phyloP scores from a whole-genome alignment of 2,329 filamentous ascomycete species.

The Phaeosphaeriaceae sp. region DNA sequence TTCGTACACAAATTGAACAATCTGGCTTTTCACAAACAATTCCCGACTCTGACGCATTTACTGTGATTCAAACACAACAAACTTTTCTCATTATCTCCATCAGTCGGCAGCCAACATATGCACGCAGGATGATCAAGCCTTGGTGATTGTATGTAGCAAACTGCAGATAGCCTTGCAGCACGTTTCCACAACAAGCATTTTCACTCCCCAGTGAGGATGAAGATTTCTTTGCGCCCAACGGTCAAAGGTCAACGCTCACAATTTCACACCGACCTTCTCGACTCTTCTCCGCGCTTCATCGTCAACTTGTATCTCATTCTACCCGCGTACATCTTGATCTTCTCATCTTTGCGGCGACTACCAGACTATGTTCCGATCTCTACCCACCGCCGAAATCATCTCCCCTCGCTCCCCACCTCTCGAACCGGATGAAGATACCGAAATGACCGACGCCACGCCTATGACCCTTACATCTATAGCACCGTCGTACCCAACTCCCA shows the following conservation, averaged over 20 bases:
- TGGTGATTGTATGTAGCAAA: not conserved
- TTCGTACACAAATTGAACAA: not conserved
- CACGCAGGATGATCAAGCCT: not conserved
- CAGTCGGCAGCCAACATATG: not conserved
- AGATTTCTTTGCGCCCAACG: not conserved
- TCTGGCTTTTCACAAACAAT: not conserved
- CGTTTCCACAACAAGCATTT: not conserved
- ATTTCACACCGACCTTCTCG: not conserved
- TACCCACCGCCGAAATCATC: not conserved
- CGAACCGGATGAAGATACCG: not conserved
- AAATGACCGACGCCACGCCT: not conserved
- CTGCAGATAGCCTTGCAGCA: not conserved
- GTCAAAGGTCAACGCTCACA: no score
- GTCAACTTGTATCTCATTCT: not conserved
- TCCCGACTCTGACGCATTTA: not conserved
- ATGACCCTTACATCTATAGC: not conserved
- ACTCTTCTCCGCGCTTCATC: not conserved
- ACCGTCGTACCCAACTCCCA: not conserved
- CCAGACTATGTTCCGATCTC: not conserved
- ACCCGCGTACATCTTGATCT: not conserved
- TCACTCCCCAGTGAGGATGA: constrained; percentile 2
- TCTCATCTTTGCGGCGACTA: not conserved
- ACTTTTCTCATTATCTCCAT: not conserved
- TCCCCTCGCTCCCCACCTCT: not conserved
- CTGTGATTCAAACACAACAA: not conserved